These are phyloP conservation scores for Populus ilicifolia DNA, from an alignment of 345 rosid genomes.

Conservation along the genomic window DNA sequence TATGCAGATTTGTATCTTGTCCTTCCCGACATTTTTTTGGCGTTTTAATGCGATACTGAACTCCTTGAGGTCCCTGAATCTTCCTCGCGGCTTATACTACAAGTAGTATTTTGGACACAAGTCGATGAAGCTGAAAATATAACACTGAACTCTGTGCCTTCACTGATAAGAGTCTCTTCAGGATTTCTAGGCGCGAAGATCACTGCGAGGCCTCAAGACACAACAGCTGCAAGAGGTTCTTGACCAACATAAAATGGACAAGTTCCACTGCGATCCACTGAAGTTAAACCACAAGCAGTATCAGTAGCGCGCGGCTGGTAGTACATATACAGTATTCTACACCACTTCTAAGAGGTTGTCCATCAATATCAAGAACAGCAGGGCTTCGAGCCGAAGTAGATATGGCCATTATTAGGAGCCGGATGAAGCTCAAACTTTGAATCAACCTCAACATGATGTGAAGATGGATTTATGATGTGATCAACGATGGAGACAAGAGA, in stretches of 20 bases:
- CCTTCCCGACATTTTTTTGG: too few relatives aligned
- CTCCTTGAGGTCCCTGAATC: too few relatives aligned
- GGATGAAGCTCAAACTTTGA: neutral
- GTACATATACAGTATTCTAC: neutral
- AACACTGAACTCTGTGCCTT: conserved; percentile 4
- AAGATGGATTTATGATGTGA: too few relatives aligned
- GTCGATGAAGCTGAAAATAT: neutral
- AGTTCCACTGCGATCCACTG: neutral
- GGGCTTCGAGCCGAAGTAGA: conserved; percentile 8
- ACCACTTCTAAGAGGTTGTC: conserved; percentile 2
- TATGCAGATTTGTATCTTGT: too few relatives aligned
- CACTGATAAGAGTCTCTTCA: neutral
- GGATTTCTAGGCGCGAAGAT: neutral
- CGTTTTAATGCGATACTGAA: too few relatives aligned
- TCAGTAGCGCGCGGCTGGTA: conserved; percentile 19
- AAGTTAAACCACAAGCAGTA: conserved; percentile 6
- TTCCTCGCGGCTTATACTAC: too few relatives aligned
- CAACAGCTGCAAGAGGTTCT: conserved; percentile 3
- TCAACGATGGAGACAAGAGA: too few relatives aligned
- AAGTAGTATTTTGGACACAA: too few relatives aligned
- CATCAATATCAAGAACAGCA: neutral
- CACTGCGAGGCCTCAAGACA: neutral
- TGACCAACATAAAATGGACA: conserved; percentile 8
- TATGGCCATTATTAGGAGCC: neutral
- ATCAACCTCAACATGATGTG: neutral